phyloP scores from a whole-genome alignment of 768 basidiomycete species.

The Leccinum variicolor region DNA sequence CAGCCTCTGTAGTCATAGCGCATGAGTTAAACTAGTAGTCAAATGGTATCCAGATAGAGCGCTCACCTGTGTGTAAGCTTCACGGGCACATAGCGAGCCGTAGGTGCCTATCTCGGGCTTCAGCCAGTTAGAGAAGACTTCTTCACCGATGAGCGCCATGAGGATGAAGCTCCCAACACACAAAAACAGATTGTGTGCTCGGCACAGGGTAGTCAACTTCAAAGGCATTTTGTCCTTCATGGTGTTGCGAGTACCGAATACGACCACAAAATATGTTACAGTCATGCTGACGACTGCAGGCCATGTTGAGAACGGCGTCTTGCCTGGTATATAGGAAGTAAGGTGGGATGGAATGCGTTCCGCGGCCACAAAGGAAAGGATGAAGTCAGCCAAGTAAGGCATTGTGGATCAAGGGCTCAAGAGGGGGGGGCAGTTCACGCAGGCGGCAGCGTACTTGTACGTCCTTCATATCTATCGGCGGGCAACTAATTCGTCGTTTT shows the following conservation, averaged over 20 bases:
- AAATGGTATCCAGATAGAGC: not conserved
- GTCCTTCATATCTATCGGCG: not conserved
- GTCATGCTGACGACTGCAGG: slow-evolving; percentile 66
- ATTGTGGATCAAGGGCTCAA: slow-evolving; percentile 33
- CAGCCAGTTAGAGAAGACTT: slow-evolving; percentile 76
- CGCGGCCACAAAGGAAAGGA: slow-evolving; percentile 48
- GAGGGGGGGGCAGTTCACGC: not conserved
- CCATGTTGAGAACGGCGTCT: slow-evolving; percentile 76
- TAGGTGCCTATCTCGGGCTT: slow-evolving; percentile 73
- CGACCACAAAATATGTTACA: slow-evolving; percentile 74
- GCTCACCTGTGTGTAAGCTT: slow-evolving; percentile 83
- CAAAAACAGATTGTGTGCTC: slow-evolving; percentile 83
- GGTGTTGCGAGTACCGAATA: slow-evolving; percentile 76
- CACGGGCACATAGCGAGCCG: slow-evolving; percentile 65
- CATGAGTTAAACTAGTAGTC: not conserved
- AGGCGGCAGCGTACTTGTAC: slow-evolving; percentile 9
- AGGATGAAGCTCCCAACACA: slow-evolving; percentile 76
- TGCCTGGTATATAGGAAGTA: slow-evolving; percentile 64
- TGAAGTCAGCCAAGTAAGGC: slow-evolving; percentile 67
- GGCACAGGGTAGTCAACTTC: slow-evolving; percentile 76
- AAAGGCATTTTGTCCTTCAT: slow-evolving; percentile 75
- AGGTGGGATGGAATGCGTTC: slow-evolving; percentile 55
- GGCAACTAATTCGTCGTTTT: too few relatives aligned
- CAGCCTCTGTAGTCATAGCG: slow-evolving; percentile 51
- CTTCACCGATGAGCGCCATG: slow-evolving; percentile 80